Evolutionary conservation across 176 grass and related monocot species (phyloP), one percentile per base, ranked within the genome.

Genomic region (Melocanna baccifera): DNA sequence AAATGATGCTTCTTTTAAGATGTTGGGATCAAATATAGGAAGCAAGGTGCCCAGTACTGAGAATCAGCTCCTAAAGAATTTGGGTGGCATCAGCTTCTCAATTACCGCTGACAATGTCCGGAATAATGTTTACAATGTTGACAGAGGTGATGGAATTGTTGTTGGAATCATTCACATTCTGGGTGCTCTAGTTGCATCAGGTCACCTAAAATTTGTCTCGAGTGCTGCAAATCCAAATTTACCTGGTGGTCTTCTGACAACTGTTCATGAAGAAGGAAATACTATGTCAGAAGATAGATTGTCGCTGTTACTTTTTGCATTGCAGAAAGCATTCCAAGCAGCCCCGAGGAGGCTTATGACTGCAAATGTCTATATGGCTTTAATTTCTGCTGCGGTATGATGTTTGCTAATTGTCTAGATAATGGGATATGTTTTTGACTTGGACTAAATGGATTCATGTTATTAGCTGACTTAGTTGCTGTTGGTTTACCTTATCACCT

Each of bases 311-410:
- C 91, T 95, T 47, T 98, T 98, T 92, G 96, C 96, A 77, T 88
- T 98, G 55, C 96, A 98, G 80, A 95, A 98, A 88, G 89, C 93
- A 72, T 92, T 98, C 71, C 92, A 98, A 86, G 87, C 96, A 75
- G 91, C 91, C 53, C 89, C 91, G 40, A 83, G 67, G 57, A 92
- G 93, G 65, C 93, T 98, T 74, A 92, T 98, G 96, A 98, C 96
- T 62, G 86, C 83, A 75, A 95, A 95, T 89, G 87, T 93, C 50
- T 98, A 98, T 71, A 95, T 93, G 87, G 85, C 91, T 84, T 87
- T 98, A 86, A 89, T 98, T 84, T 94, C 93, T 65, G 91, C 96
- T 30, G 86, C 83, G 77, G 96, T 98, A 98, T 77, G 92, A 39
- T 62, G 41, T 85, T 89, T 79, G 61, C 57, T 88, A 67, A 62